phyloP scores from a whole-genome alignment of 78 protist genomes.

The Dictyostelium purpureum region DNA sequence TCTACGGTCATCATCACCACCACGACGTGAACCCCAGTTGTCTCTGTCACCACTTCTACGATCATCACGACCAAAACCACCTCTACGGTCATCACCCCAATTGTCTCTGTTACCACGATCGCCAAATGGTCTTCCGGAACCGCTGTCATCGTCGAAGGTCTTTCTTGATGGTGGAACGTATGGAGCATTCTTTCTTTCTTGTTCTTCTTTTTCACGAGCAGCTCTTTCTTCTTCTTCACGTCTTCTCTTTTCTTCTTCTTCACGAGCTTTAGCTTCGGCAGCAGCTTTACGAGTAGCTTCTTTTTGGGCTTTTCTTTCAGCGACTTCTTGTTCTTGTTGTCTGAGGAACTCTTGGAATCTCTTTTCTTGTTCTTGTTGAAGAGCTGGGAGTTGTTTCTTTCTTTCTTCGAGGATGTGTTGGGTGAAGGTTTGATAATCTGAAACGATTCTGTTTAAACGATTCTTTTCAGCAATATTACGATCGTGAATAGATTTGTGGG shows the following conservation, averaged over 20 bases:
- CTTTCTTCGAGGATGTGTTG: slow-evolving; percentile 2
- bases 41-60: background rate
- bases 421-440: slow-evolving; percentile 14
- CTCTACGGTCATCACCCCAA: background rate
- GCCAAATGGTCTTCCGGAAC: background rate
- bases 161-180: background rate
- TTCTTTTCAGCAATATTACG: slow-evolving; percentile 42
- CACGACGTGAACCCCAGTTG: background rate
- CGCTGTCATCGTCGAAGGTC: background rate
- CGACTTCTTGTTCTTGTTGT: slow-evolving; percentile 9
- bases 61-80: background rate
- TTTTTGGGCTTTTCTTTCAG: background rate
- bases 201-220: background rate
- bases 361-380: slow-evolving; percentile 30
- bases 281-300: slow-evolving; percentile 24
- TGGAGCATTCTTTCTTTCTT: slow-evolving; percentile 32
- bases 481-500: slow-evolving; percentile 4
- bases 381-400: slow-evolving; percentile 48
- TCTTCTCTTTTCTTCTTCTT: slow-evolving; percentile 35
- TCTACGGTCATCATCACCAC: background rate
- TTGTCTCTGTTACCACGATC: background rate
- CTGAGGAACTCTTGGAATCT: slow-evolving; percentile 27
- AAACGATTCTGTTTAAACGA: slow-evolving; percentile 2
- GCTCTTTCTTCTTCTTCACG: background rate
- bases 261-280: slow-evolving; percentile 11